These are phyloP conservation scores for Solanum bulbocastanum DNA, from an alignment of 257 asterid species.

Conservation along the genomic window DNA sequence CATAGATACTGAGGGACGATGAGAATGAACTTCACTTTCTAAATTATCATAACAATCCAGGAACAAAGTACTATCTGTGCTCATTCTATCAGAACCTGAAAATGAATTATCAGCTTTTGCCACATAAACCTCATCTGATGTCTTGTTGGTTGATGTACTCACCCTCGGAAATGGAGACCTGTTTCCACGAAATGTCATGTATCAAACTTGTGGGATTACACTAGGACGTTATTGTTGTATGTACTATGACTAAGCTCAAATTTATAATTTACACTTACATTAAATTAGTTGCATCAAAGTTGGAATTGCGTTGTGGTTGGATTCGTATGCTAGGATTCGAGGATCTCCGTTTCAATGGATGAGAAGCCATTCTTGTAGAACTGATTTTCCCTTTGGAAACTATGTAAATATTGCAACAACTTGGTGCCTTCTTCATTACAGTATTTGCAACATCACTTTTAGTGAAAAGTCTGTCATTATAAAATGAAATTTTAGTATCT, in stretches of 20 bases:
- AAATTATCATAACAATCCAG: not conserved
- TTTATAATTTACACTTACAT: not conserved
- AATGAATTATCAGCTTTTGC: not conserved
- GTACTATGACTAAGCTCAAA: not conserved
- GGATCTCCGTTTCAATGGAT: not conserved
- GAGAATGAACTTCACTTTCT: not conserved
- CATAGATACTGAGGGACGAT: not conserved
- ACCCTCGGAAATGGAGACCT: not conserved
- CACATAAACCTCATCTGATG: not conserved
- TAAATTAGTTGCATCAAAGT: not conserved
- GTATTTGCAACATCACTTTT: conserved; percentile 1
- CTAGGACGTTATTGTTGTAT: too few relatives aligned
- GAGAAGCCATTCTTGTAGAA: not conserved
- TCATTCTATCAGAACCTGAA: not conserved
- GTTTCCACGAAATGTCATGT: not conserved
- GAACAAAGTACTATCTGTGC: not conserved
- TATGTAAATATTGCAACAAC: not conserved
- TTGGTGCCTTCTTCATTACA: conserved; percentile 5
- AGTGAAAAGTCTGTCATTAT: not conserved
- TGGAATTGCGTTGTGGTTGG: not conserved
- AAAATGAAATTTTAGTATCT: not conserved
- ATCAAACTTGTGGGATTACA: too few relatives aligned
- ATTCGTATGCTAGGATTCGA: not conserved
- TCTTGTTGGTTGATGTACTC: not conserved
- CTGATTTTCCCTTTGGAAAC: conserved; percentile 4